Conservation (phyloP, 257 asterid genomes). For the Dorcoceras hygrometricum region DNA sequence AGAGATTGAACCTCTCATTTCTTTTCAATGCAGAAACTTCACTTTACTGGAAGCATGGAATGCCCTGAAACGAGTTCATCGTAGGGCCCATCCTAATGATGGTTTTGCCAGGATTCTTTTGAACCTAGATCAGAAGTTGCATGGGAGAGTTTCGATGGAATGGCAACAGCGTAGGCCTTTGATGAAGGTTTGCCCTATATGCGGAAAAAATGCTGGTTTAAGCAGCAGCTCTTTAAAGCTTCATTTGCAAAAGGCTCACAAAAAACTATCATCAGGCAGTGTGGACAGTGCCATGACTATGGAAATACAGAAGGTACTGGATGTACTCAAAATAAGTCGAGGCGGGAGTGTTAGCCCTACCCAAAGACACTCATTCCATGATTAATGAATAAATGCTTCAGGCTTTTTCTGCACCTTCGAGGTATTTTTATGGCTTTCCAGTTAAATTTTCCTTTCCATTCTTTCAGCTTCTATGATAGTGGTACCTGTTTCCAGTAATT, state of each 20-base stretch:
- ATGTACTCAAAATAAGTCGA: constrained; percentile 76
- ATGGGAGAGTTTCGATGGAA: constrained; percentile 86
- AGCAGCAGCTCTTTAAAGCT: constrained; percentile 97
- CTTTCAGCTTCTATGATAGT: neutral
- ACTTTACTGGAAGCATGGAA: constrained; percentile 86
- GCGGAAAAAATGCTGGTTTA: constrained; percentile 95
- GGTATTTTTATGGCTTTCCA: neutral
- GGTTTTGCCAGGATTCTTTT: constrained; percentile 88
- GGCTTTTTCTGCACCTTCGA: neutral
- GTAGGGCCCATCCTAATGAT: constrained; percentile 96
- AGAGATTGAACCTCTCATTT: neutral
- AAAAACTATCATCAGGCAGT: constrained; percentile 86
- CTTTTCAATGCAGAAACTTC: constrained; percentile 53
- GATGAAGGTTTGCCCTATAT: constrained; percentile 93
- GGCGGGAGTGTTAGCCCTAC: constrained; percentile 95
- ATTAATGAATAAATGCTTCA: constrained; percentile 33
- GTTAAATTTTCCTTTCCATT: neutral
- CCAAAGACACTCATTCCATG: constrained; percentile 60
- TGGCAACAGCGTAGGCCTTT: constrained; percentile 90
- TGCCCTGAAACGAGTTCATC: constrained; percentile 70
- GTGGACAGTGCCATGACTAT: constrained; percentile 97
- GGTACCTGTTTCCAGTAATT: neutral
- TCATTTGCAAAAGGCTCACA: constrained; percentile 90
- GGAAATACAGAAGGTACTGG: constrained; percentile 92
- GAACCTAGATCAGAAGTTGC: constrained; percentile 69